Percentiles rank a stretch among this genome's conserved stretches.
phyloP scores from a whole-genome alignment of 1,139 yeast genomes.

The Meyerozyma athensensis region DNA sequence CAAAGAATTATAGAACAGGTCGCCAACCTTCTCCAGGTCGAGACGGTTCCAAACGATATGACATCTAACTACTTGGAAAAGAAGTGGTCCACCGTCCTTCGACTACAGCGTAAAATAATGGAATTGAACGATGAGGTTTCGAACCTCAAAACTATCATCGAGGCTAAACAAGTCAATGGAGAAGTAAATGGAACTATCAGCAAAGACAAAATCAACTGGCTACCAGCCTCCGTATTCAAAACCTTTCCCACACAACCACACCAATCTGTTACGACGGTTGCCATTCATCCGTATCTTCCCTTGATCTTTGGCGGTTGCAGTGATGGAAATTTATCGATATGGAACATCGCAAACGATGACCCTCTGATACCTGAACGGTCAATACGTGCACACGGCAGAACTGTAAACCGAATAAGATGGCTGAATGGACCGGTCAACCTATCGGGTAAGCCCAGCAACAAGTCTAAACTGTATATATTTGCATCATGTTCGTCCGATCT shows the following conservation, averaged over 20 bases:
- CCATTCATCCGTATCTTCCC: conserved; percentile 72
- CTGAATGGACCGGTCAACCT: conserved; percentile 33
- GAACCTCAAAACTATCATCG: conserved; percentile 40
- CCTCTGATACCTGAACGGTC: conserved; percentile 61
- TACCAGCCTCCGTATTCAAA: conserved; percentile 55
- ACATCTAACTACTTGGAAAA: conserved; percentile 62
- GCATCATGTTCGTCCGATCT: conserved; percentile 76
- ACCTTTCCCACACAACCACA: conserved; percentile 49
- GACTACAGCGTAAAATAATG: conserved; percentile 71
- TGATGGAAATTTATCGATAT: conserved; percentile 69
- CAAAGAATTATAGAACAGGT: too few species aligned
- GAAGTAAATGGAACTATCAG: conserved; percentile 10
- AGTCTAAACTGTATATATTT: conserved; percentile 20
- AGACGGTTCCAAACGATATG: conserved; percentile 13
- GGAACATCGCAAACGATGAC: conserved; percentile 62
- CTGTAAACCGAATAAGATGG: conserved; percentile 60
- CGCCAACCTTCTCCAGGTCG: conserved; percentile 14
- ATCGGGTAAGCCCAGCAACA: conserved; percentile 7
- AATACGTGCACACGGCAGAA: conserved; percentile 72
- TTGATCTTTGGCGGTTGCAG: conserved; percentile 62
- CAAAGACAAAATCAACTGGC: conserved; percentile 55
- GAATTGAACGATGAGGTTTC: conserved; percentile 48
- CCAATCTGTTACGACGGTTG: conserved; percentile 57
- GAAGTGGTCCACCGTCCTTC: conserved; percentile 84
- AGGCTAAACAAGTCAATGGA: conserved; percentile 19